Conservation (phyloP, 306 rosid genomes). For the Albizia julibrissin region DNA sequence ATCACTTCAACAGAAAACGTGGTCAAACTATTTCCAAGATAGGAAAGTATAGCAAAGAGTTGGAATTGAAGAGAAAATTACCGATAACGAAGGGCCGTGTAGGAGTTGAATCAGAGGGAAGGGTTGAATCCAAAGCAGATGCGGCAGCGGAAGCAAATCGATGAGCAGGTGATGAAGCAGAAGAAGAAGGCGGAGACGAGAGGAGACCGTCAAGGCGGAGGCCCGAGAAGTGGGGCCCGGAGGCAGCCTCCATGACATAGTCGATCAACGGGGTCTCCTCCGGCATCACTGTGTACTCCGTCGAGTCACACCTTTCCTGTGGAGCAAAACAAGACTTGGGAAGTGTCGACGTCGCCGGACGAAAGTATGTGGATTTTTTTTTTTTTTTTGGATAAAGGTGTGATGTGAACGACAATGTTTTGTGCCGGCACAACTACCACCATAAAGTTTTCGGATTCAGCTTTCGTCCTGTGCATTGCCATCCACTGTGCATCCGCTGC, state of each 20-base stretch:
- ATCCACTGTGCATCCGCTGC: too few relatives aligned
- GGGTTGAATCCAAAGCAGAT: slow-evolving; percentile 38
- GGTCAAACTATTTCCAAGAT: neutral
- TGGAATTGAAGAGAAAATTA: slow-evolving; percentile 17
- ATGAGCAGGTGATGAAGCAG: slow-evolving; percentile 47
- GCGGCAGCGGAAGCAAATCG: slow-evolving; percentile 29
- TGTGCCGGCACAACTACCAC: too few relatives aligned
- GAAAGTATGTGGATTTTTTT: neutral
- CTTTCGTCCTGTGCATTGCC: too few relatives aligned
- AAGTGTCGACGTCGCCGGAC: neutral
- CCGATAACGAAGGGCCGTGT: slow-evolving; percentile 89
- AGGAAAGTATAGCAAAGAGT: neutral
- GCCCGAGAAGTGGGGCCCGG: slow-evolving; percentile 92
- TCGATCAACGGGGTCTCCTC: slow-evolving; percentile 72
- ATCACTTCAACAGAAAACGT: neutral
- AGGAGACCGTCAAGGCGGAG: slow-evolving; percentile 67
- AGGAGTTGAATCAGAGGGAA: slow-evolving; percentile 49
- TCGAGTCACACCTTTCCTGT: neutral
- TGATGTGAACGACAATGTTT: too few relatives aligned
- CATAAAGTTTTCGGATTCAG: too few relatives aligned
- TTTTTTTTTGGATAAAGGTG: neutral
- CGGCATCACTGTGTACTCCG: slow-evolving; percentile 46
- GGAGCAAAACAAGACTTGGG: neutral
- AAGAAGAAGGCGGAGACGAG: slow-evolving; percentile 48
- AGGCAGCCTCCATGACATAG: slow-evolving; percentile 88